phyloP scores from a whole-genome alignment of 805 yeast species.

The Metahyphopichia silvanorum region DNA sequence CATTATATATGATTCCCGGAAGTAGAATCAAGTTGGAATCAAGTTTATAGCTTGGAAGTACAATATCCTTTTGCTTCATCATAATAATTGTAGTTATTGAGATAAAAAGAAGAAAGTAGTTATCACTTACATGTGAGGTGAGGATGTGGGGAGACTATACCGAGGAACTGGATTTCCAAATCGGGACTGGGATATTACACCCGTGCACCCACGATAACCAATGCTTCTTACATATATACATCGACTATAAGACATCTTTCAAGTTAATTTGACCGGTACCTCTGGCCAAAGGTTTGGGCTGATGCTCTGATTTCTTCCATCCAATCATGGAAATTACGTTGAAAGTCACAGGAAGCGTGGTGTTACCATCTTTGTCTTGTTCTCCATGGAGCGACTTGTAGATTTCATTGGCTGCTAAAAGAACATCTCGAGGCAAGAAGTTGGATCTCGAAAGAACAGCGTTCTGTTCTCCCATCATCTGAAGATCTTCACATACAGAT shows the following conservation, averaged over 20 bases:
- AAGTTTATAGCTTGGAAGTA: conserved; percentile 37
- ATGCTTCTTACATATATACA: too few relatives aligned
- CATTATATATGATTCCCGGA: conserved; percentile 62
- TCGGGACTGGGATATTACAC: too few relatives aligned
- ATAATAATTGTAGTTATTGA: too few relatives aligned
- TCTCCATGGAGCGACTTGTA: conserved; percentile 72
- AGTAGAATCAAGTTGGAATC: conserved; percentile 48
- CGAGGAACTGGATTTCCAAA: too few relatives aligned
- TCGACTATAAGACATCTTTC: conserved; percentile 58
- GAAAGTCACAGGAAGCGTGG: conserved; percentile 73
- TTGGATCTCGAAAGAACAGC: conserved; percentile 52
- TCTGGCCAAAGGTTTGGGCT: conserved; percentile 70
- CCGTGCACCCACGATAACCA: too few relatives aligned
- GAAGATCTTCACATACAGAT: conserved; percentile 66
- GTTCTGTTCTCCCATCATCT: conserved; percentile 82
- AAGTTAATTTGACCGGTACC: conserved; percentile 69
- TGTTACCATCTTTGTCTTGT: conserved; percentile 40
- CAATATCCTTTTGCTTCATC: too few relatives aligned
- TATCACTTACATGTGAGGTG: too few relatives aligned
- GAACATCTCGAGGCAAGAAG: conserved; percentile 50
- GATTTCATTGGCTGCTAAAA: conserved; percentile 74
- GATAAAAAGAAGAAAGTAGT: too few relatives aligned
- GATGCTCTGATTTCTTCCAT: conserved; percentile 72
- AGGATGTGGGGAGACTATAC: too few relatives aligned
- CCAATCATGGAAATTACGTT: conserved; percentile 82